Conservation (phyloP, 192 early-diverging fungal genomes). For the Backusella sp. region DNA sequence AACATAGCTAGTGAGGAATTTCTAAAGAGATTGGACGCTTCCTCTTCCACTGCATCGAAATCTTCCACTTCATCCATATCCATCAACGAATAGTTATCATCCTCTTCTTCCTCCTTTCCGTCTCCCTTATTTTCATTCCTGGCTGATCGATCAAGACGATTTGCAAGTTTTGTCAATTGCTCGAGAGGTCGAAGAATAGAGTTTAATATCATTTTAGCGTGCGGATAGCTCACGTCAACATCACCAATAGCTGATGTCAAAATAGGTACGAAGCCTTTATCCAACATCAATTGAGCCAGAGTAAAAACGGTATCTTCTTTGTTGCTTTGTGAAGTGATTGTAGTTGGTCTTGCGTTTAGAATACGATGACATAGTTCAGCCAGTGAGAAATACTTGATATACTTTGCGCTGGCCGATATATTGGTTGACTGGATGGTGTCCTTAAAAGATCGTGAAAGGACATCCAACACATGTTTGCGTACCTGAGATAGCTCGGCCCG, state of each 20-base stretch:
- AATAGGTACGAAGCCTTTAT: slow-evolving; percentile 77
- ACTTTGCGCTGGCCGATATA: slow-evolving; percentile 49
- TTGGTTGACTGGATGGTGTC: slow-evolving; percentile 48
- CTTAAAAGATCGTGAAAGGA: slow-evolving; percentile 58
- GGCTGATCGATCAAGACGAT: slow-evolving; percentile 73
- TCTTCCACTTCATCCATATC: slow-evolving; percentile 64
- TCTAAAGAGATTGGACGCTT: slow-evolving; percentile 68
- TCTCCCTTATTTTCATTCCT: slow-evolving; percentile 60
- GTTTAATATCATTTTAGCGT: slow-evolving; percentile 69
- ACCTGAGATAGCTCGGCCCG: slow-evolving; percentile 56
- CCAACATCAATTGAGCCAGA: slow-evolving; percentile 79
- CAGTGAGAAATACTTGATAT: slow-evolving; percentile 66
- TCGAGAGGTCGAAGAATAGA: slow-evolving; percentile 87
- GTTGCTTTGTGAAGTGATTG: slow-evolving; percentile 39
- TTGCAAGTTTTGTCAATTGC: slow-evolving; percentile 81
- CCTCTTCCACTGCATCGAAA: slow-evolving; percentile 64
- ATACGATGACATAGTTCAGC: slow-evolving; percentile 69
- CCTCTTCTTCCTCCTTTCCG: slow-evolving; percentile 32
- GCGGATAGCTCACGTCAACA: slow-evolving; percentile 89
- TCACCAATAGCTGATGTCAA: slow-evolving; percentile 77
- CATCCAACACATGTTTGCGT: slow-evolving; percentile 66
- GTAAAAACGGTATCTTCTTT: slow-evolving; percentile 59
- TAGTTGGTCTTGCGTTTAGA: slow-evolving; percentile 49
- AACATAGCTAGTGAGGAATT: slow-evolving; percentile 81
- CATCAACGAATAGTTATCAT: background rate